phyloP scores from a whole-genome alignment of 345 rosid genomes.

The Barbarea vulgaris region DNA sequence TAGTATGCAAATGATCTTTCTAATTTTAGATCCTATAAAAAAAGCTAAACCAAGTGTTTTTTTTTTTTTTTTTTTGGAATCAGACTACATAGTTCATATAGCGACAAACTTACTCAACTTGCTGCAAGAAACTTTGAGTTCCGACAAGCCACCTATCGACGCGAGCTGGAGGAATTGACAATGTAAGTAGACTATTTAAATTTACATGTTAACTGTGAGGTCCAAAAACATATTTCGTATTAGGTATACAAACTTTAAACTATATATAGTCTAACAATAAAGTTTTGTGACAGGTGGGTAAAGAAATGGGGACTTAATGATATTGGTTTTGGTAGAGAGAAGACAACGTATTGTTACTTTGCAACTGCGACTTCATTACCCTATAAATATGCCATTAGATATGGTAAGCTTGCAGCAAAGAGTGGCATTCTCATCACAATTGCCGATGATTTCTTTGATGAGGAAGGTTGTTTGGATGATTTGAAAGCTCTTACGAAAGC shows the following conservation, averaged over 20 bases:
- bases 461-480: slow-evolving; percentile 54
- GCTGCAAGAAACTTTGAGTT: slow-evolving; percentile 46
- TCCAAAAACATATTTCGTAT: background rate
- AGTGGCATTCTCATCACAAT: slow-evolving; percentile 53
- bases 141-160: slow-evolving; percentile 49
- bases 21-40: background rate
- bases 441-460: slow-evolving; percentile 71
- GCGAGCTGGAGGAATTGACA: slow-evolving; percentile 51
- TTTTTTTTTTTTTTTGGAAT: background rate
- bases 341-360: slow-evolving; percentile 62
- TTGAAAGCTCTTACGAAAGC: slow-evolving; percentile 52
- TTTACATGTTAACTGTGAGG: background rate
- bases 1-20: background rate
- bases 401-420: slow-evolving; percentile 48
- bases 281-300: slow-evolving; percentile 51
- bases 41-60: background rate
- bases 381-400: slow-evolving; percentile 34
- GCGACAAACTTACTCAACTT: slow-evolving; percentile 46
- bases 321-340: slow-evolving; percentile 72
- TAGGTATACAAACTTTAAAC: background rate
- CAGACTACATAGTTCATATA: slow-evolving; percentile 47
- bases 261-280: background rate
- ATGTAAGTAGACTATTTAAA: slow-evolving; percentile 39
- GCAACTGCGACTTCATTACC: slow-evolving; percentile 49
- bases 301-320: slow-evolving; percentile 49